Evolutionary conservation across 2,329 filamentous ascomycete species (phyloP).

Genomic region (Keithomyces neogunnii): DNA sequence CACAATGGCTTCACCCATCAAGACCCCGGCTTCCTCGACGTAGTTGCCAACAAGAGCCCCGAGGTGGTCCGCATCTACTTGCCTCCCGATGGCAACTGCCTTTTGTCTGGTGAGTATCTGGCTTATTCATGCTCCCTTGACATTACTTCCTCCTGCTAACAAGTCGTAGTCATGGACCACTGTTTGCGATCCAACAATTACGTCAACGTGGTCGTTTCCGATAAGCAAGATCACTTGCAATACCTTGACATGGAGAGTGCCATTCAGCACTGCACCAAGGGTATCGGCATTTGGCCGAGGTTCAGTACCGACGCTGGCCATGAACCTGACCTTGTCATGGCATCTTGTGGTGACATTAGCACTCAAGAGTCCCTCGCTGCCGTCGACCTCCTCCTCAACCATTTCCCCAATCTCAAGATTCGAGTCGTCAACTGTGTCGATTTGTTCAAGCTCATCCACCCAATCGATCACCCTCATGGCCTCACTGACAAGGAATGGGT

Average conservation of each 20-base stretch:
- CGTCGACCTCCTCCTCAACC: conserved; percentile 61
- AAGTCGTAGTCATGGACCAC: conserved; percentile 52
- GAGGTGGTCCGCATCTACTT: conserved; percentile 76
- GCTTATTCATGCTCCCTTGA: background rate
- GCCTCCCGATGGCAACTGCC: conserved; percentile 70
- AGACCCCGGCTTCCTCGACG: conserved; percentile 71
- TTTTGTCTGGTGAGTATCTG: conserved; percentile 46
- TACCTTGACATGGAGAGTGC: conserved; percentile 67
- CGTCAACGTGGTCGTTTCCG: conserved; percentile 72
- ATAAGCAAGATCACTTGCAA: conserved; percentile 73
- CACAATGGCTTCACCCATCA: conserved; percentile 81
- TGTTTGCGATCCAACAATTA: conserved; percentile 68
- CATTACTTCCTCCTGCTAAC: conserved; percentile 10
- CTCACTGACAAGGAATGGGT: conserved; percentile 57
- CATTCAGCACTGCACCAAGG: conserved; percentile 69
- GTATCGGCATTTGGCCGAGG: conserved; percentile 69
- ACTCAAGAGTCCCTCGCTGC: conserved; percentile 69
- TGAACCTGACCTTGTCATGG: conserved; percentile 70
- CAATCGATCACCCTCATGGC: conserved; percentile 64
- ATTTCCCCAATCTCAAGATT: conserved; percentile 65
- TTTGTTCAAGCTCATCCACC: conserved; percentile 69
- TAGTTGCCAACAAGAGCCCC: conserved; percentile 71
- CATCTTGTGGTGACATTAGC: conserved; percentile 64
- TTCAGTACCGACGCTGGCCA: conserved; percentile 61
- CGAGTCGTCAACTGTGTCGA: conserved; percentile 76